Evolutionary conservation across 306 rosid species (phyloP).

Genomic region (Malus fusca): DNA sequence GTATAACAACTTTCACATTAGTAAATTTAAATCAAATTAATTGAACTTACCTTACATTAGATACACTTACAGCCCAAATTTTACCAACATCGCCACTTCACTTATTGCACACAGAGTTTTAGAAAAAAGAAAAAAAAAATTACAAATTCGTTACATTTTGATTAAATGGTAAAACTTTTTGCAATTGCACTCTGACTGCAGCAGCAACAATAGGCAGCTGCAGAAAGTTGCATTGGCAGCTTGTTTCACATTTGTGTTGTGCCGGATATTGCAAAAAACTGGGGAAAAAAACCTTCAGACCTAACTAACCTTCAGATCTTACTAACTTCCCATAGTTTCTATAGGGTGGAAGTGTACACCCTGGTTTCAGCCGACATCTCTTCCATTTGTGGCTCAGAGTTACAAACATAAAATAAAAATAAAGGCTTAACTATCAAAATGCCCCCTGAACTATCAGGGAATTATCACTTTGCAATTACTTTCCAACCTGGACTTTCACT

Average conservation of each 20-base stretch:
- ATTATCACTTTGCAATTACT: too few relatives aligned
- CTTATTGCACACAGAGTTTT: neutral
- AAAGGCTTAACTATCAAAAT: too few relatives aligned
- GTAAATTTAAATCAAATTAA: neutral
- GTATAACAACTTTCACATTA: neutral
- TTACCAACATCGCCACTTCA: neutral
- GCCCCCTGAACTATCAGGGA: too few relatives aligned
- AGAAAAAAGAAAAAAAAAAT: neutral
- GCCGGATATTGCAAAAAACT: neutral
- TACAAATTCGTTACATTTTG: neutral
- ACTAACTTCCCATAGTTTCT: neutral
- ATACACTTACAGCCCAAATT: neutral
- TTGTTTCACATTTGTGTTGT: neutral
- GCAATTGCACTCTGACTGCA: neutral
- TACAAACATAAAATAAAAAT: too few relatives aligned
- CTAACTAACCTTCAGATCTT: neutral
- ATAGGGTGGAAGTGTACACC: neutral
- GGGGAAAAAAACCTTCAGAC: neutral
- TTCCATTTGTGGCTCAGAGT: neutral
- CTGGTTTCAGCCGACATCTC: neutral
- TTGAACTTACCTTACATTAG: neutral
- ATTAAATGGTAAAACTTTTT: neutral
- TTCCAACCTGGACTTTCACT: too few relatives aligned
- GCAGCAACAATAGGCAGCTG: neutral
- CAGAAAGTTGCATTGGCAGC: neutral